Conservation (phyloP, 495 filamentous ascomycete species). For the Opeltia flavorubescens region DNA sequence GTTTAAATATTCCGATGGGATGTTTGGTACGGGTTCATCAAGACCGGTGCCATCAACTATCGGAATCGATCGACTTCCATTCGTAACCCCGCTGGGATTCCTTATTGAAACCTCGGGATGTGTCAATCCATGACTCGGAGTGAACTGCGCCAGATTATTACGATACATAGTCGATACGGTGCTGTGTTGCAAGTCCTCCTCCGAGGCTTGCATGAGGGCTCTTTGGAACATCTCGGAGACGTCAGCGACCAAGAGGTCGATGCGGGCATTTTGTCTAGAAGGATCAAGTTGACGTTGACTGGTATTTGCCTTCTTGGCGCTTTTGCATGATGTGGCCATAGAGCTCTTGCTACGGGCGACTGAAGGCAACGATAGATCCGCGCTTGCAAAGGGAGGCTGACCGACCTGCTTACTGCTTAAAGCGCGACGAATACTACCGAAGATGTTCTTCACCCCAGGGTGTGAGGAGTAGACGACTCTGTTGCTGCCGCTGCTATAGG, state of each 20-base stretch:
- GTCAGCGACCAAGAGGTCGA: constrained; percentile 71
- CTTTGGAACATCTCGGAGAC: constrained; percentile 49
- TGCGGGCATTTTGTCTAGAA: constrained; percentile 29
- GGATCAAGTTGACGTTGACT: constrained; percentile 26
- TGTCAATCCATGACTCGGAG: constrained; percentile 6
- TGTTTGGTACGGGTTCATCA: constrained; percentile 14
- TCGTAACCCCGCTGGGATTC: constrained; percentile 48
- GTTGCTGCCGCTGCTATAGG: constrained; percentile 32
- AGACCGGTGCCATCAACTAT: constrained; percentile 55
- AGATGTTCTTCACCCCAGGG: constrained; percentile 65
- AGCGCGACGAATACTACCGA: constrained; percentile 81
- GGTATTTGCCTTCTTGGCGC: constrained; percentile 20
- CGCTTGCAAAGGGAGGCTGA: background rate
- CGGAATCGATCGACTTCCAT: constrained; percentile 72
- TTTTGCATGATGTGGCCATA: constrained; percentile 13
- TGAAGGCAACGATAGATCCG: background rate
- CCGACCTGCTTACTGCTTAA: constrained; percentile 51
- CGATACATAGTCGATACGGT: constrained; percentile 10
- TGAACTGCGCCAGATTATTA: constrained; percentile 10
- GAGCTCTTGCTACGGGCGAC: constrained; percentile 22
- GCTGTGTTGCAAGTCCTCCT: constrained; percentile 5
- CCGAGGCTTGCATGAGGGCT: constrained; percentile 7
- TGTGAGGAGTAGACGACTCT: constrained; percentile 22
- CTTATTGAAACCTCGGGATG: constrained; percentile 19
- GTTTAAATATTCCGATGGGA: constrained; percentile 4